Percentiles rank a stretch among this genome's conserved stretches.
Conservation (phyloP, 805 yeast genomes). For the Cephaloascus fragrans region DNA sequence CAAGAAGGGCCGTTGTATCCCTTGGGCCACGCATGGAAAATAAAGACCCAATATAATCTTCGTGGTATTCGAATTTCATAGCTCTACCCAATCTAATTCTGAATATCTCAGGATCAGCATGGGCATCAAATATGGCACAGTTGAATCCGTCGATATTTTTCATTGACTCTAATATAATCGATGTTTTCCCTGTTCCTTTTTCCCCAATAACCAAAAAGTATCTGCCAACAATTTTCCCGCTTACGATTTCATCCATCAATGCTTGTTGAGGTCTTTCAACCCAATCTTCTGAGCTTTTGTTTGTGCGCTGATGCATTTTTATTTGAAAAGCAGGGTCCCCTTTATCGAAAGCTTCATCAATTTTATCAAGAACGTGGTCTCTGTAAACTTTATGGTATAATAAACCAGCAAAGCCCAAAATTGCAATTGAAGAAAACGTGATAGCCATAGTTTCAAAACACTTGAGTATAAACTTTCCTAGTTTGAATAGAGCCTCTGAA, state of each 20-base stretch:
- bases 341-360: constrained; percentile 53
- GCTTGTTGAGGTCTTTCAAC: constrained; percentile 62
- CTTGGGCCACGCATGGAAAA: constrained; percentile 79
- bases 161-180: constrained; percentile 64
- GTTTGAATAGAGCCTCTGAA: constrained; percentile 3
- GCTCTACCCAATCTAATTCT: constrained; percentile 71
- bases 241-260: constrained; percentile 51
- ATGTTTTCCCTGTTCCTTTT: constrained; percentile 80
- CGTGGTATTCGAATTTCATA: constrained; percentile 60
- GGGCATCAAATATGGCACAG: constrained; percentile 71
- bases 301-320: constrained; percentile 39
- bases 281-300: constrained; percentile 40
- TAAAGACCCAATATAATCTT: constrained; percentile 75
- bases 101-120: constrained; percentile 77
- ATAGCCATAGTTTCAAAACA: constrained; percentile 62
- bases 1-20: constrained; percentile 73
- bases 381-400: constrained; percentile 57
- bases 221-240: constrained; percentile 57
- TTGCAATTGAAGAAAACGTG: constrained; percentile 57
- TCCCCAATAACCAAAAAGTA: constrained; percentile 72
- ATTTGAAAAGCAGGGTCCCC: constrained; percentile 60
- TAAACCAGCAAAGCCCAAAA: constrained; percentile 66
- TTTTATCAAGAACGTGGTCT: constrained; percentile 50
- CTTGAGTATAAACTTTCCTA: constrained; percentile 20
- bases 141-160: constrained; percentile 50